These are phyloP conservation scores for Cyberlindnera saturnus DNA, from an alignment of 805 yeast genomes.

Conservation along the genomic window DNA sequence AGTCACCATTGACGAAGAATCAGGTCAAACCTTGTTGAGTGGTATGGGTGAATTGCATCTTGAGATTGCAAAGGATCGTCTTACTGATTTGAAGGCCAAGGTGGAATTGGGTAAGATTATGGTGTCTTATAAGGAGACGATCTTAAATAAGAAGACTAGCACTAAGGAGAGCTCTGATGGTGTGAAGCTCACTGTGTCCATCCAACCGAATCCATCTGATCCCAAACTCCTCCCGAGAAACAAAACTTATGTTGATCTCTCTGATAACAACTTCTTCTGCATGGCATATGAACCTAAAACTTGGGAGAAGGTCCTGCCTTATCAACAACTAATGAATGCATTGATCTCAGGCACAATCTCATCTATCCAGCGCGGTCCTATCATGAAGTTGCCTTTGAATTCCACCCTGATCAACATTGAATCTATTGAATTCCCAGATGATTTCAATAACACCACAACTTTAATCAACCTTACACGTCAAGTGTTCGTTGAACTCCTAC, in stretches of 20 bases:
- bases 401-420: conserved; percentile 49
- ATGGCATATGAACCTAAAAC: conserved; percentile 24
- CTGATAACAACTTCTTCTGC: conserved; percentile 30
- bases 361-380: conserved; percentile 63
- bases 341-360: conserved; percentile 54
- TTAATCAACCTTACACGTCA: conserved; percentile 42
- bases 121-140: conserved; percentile 84
- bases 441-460: conserved; percentile 31
- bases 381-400: conserved; percentile 45
- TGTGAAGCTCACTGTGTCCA: conserved; percentile 23
- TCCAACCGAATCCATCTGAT: conserved; percentile 28
- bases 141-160: conserved; percentile 18
- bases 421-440: conserved; percentile 48
- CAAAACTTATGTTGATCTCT: conserved; percentile 24
- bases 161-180: conserved; percentile 19
- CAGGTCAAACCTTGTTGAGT: conserved; percentile 81
- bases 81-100: conserved; percentile 78
- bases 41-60: conserved; percentile 98
- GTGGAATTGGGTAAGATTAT: conserved; percentile 76
- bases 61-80: conserved; percentile 77
- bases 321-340: conserved; percentile 41
- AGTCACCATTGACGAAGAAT: conserved; percentile 68
- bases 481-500: conserved; percentile 36
- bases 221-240: conserved; percentile 21
- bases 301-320: conserved; percentile 41